These are phyloP conservation scores for Trametes versicolor DNA, from an alignment of 1,284 basidiomycete species.

Conservation along the genomic window DNA sequence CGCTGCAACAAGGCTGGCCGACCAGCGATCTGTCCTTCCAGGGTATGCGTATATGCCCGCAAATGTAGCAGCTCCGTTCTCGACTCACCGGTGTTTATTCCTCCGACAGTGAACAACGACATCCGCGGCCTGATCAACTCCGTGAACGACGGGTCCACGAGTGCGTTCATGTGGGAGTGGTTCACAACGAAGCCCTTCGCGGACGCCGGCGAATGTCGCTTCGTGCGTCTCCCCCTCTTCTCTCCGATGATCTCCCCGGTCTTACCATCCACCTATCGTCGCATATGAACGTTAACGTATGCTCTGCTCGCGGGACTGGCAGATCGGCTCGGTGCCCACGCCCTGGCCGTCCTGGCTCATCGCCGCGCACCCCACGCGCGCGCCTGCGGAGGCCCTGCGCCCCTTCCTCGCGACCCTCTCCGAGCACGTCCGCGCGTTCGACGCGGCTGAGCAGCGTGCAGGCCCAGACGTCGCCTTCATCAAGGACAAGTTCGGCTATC, in stretches of 20 bases:
- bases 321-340: slow-evolving; percentile 90
- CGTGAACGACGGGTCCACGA: slow-evolving; percentile 87
- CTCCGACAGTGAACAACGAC: slow-evolving; percentile 81
- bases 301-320: background rate
- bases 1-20: slow-evolving; percentile 85
- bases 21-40: slow-evolving; percentile 79
- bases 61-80: background rate
- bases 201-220: slow-evolving; percentile 85
- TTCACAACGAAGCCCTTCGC: slow-evolving; percentile 97
- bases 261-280: background rate
- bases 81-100: background rate
- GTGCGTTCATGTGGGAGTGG: slow-evolving; percentile 96
- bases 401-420: slow-evolving; percentile 75
- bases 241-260: background rate
- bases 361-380: slow-evolving; percentile 80
- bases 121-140: slow-evolving; percentile 90
- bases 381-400: slow-evolving; percentile 59
- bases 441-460: slow-evolving; percentile 69
- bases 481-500: slow-evolving; percentile 81
- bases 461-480: slow-evolving; percentile 80
- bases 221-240: slow-evolving; percentile 58
- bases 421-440: slow-evolving; percentile 73
- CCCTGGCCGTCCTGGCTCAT: slow-evolving; percentile 99
- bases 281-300: background rate
- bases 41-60: slow-evolving; percentile 52